Evolutionary conservation across 768 basidiomycete species (phyloP).

Genomic region (Tylopilus plumbeoviolaceoides): DNA sequence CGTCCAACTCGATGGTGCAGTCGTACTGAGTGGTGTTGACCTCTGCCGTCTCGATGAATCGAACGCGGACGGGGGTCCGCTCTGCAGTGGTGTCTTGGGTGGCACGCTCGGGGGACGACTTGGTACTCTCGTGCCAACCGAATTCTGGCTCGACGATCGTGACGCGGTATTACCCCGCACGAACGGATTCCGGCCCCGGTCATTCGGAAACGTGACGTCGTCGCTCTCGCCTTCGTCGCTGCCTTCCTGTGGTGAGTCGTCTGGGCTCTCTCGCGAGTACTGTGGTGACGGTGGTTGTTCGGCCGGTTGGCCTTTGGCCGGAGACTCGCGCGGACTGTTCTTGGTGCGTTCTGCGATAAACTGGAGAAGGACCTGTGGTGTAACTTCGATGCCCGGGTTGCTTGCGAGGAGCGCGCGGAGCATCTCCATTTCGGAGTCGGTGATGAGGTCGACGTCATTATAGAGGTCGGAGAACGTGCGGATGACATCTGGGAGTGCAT

Average conservation of each 20-base stretch:
- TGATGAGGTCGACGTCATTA: slow-evolving; percentile 60
- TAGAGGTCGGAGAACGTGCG: slow-evolving; percentile 57
- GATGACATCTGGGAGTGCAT: slow-evolving; percentile 68
- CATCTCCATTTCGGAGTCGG: slow-evolving; percentile 55
- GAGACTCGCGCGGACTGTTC: slow-evolving; percentile 29
- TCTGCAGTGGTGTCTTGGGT: slow-evolving; percentile 44
- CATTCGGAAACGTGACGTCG: slow-evolving; percentile 33
- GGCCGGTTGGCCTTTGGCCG: slow-evolving; percentile 13
- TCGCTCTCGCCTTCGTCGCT: slow-evolving; percentile 33
- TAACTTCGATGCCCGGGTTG: slow-evolving; percentile 64
- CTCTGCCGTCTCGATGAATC: slow-evolving; percentile 69
- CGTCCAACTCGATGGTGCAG: slow-evolving; percentile 73
- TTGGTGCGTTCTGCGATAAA: slow-evolving; percentile 63
- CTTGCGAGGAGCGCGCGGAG: slow-evolving; percentile 53
- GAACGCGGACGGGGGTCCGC: slow-evolving; percentile 52
- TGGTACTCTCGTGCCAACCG: slow-evolving; percentile 39
- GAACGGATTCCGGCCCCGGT: slow-evolving; percentile 36
- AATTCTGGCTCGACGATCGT: slow-evolving; percentile 59
- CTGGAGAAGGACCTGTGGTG: slow-evolving; percentile 58
- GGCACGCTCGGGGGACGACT: slow-evolving; percentile 59
- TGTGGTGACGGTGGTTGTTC: slow-evolving; percentile 14
- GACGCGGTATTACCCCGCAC: slow-evolving; percentile 29
- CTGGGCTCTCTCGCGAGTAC: slow-evolving; percentile 28
- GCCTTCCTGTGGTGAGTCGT: slow-evolving; percentile 32
- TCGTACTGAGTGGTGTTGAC: slow-evolving; percentile 54